Base-by-base conservation (phyloP, 768 basidiomycete genomes). In the Mycena kentingensis region DNA sequence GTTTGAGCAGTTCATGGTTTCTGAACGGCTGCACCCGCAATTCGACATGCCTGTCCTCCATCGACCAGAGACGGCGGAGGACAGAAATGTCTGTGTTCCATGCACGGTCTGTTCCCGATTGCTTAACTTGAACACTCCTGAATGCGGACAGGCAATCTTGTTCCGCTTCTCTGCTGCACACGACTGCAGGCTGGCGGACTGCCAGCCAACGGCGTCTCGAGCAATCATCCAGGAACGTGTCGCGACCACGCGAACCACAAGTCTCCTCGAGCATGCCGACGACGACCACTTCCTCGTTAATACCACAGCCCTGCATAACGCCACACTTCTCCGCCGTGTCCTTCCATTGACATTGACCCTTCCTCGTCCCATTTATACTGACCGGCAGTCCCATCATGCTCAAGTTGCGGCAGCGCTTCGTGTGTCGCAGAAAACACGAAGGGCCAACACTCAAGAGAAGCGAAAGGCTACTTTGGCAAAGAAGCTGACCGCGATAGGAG, bases 281-380 rank as follows among this genome's bases (percentile, higher is more conserved):
- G 50, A 54, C n/a, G 34, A 46, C 39, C 45, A 47, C 13, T 63
- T 58, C 43, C n/a, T 63, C 21, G 5, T 63, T n/a, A 61, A 61
- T 38, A 41, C 52, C 26, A 35, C 43, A 31, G 52, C 52, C 7
- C 26, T 58, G 4, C 56, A 58, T 31, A 58, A 58, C 27, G 37
- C 41, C 34, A 0, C 8, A 13, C 25, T 21, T n/a, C 15, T 58
- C 8, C 28, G 46, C 13, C 26, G 39, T 15, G 36, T 35, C 3
- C 56, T 54, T 25, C 56, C 56, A 3, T n/a, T n/a, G n/a, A n/a
- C n/a, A n/a, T n/a, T n/a, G n/a, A n/a, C n/a, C n/a, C n/a, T n/a
- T n/a, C n/a, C n/a, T n/a, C n/a, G n/a, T n/a, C n/a, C n/a, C n/a
- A n/a, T n/a, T n/a, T n/a, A n/a, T n/a, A n/a, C n/a, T n/a, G n/a